Evolutionary conservation across 176 grass and related monocot genomes (phyloP).

Genomic region (maize (Zea mays)): DNA sequence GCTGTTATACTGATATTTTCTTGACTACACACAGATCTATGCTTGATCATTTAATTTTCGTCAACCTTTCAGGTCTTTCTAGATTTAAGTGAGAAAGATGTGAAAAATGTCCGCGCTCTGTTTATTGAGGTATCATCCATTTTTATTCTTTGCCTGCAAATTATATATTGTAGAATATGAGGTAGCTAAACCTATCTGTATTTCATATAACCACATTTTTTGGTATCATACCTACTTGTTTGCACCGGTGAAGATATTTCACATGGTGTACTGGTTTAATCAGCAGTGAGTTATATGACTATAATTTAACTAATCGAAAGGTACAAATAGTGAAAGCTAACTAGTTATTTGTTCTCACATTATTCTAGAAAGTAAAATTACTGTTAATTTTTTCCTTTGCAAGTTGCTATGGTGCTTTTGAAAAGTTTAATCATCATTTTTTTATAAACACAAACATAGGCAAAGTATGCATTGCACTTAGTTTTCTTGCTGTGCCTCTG

Average conservation of each 20-base stretch:
- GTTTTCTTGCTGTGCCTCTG: conserved; percentile 2
- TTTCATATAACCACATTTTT: conserved; percentile 14
- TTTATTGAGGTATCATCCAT: conserved; percentile 63
- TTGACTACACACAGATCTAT: not conserved
- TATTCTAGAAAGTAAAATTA: conserved; percentile 5
- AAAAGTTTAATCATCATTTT: conserved; percentile 26
- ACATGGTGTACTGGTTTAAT: conserved; percentile 9
- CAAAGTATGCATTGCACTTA: not conserved
- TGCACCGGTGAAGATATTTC: conserved; percentile 20
- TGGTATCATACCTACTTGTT: not conserved
- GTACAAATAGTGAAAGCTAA: conserved; percentile 21
- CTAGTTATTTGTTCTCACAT: conserved; percentile 8
- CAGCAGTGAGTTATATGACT: conserved; percentile 15
- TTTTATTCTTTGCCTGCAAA: conserved; percentile 15
- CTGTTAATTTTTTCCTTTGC: not conserved
- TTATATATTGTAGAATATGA: conserved; percentile 16
- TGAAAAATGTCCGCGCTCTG: conserved; percentile 68
- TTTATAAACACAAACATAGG: not conserved
- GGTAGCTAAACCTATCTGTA: conserved; percentile 11
- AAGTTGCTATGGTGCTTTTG: conserved; percentile 5
- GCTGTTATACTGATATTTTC: not conserved
- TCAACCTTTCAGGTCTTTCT: conserved; percentile 74
- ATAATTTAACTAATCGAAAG: conserved; percentile 12
- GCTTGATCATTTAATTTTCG: conserved; percentile 24
- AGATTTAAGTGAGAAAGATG: conserved; percentile 83